Percentiles rank a stretch among this genome's conserved stretches.
Conservation (phyloP, 495 filamentous ascomycete genomes). For the Penicillium desertorum region DNA sequence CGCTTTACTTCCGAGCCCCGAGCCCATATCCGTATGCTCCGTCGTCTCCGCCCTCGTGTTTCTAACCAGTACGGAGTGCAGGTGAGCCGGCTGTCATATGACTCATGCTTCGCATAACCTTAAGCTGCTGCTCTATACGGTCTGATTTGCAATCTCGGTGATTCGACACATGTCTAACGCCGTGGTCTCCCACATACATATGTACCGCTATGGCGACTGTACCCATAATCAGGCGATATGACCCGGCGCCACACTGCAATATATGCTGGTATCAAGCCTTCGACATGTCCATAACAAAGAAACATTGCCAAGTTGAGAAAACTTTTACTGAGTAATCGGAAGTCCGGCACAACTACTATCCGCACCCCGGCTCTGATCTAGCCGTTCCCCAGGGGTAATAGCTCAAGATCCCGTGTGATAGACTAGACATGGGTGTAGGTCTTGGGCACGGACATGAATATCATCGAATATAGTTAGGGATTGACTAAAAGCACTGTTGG, state of each 20-base stretch:
- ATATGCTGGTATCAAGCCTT: not conserved
- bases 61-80: too few species aligned
- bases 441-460: not conserved
- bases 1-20: conserved; percentile 9
- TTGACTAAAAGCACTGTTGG: not conserved
- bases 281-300: not conserved
- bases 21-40: not conserved
- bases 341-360: conserved; percentile 18
- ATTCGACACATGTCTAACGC: not conserved
- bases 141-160: not conserved
- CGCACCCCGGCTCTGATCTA: conserved; percentile 9
- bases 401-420: conserved; percentile 15
- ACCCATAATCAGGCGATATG: conserved; percentile 3
- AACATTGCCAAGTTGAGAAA: conserved; percentile 16
- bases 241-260: not conserved
- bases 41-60: conserved; percentile 1
- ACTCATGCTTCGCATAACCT: not conserved
- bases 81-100: not conserved
- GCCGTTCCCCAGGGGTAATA: conserved; percentile 13
- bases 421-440: not conserved
- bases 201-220: not conserved
- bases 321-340: conserved; percentile 10
- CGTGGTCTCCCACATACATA: not conserved
- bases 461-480: not conserved
- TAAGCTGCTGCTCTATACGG: not conserved